These are phyloP conservation scores for Arthrobotrys entomopaga DNA, from an alignment of 2,329 filamentous ascomycete genomes.

Conservation along the genomic window DNA sequence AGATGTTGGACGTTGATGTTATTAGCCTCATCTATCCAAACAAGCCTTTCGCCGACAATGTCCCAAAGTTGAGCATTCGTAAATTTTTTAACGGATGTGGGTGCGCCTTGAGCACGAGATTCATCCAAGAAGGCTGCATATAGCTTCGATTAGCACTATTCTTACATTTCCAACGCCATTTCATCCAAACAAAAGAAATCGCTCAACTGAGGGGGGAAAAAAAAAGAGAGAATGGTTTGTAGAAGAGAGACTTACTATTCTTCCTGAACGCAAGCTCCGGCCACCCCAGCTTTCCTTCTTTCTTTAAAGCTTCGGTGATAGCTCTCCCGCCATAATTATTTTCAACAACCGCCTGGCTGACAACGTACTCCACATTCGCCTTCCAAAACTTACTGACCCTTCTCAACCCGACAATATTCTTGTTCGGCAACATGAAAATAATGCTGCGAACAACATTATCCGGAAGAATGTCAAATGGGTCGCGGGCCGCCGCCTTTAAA, in stretches of 20 bases:
- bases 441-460: constrained; percentile 50
- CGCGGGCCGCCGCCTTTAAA: constrained; percentile 9
- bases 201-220: too few relatives aligned
- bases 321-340: constrained; percentile 13
- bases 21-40: constrained; percentile 49
- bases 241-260: constrained; percentile 34
- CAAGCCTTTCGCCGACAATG: constrained; percentile 40
- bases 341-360: constrained; percentile 34
- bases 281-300: constrained; percentile 46
- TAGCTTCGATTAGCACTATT: constrained; percentile 1
- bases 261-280: constrained; percentile 51
- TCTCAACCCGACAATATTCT: constrained; percentile 27
- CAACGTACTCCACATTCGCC: constrained; percentile 47
- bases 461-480: constrained; percentile 44
- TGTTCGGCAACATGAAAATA: constrained; percentile 37
- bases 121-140: constrained; percentile 40
- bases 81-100: constrained; percentile 49
- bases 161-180: neutral
- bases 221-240: neutral
- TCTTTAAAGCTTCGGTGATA: constrained; percentile 38
- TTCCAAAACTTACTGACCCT: constrained; percentile 52
- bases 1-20: constrained; percentile 53
- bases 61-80: constrained; percentile 45
- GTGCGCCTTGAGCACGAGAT: constrained; percentile 21
- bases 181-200: neutral